Evolutionary conservation across 257 asterid genomes (phyloP).

Genomic region (Schizonepeta tenuifolia): DNA sequence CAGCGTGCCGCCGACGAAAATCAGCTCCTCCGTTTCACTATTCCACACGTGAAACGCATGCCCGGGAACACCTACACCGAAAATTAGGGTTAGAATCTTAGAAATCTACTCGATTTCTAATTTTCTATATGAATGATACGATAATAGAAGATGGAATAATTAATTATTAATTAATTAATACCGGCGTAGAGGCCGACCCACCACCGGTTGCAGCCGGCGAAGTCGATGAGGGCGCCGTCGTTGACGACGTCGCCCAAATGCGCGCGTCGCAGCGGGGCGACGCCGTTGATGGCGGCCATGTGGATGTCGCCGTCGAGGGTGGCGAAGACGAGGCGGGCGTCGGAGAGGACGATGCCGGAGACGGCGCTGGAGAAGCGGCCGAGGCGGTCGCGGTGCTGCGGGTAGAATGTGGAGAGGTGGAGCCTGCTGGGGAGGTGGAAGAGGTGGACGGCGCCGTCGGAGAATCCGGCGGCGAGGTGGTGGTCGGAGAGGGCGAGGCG

Average conservation of each 20-base stretch:
- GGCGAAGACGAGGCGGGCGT: constrained; percentile 59
- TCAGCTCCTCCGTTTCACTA: constrained; percentile 62
- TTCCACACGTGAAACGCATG: constrained; percentile 84
- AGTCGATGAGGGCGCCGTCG: constrained; percentile 83
- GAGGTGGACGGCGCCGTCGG: constrained; percentile 74
- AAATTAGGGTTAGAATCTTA: not conserved
- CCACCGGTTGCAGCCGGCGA: constrained; percentile 74
- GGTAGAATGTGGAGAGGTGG: constrained; percentile 61
- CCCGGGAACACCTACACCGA: constrained; percentile 69
- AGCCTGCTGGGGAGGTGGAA: constrained; percentile 53
- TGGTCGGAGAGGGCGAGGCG: constrained; percentile 74
- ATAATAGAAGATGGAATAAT: not conserved
- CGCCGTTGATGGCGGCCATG: constrained; percentile 45
- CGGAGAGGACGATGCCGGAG: constrained; percentile 63
- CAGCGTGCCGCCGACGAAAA: constrained; percentile 70
- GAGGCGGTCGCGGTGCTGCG: constrained; percentile 66
- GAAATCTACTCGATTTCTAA: not conserved
- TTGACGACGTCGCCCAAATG: constrained; percentile 74
- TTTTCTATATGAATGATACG: not conserved
- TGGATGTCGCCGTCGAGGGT: constrained; percentile 80
- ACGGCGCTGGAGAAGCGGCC: constrained; percentile 73
- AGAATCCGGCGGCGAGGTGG: constrained; percentile 81
- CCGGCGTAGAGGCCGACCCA: constrained; percentile 98
- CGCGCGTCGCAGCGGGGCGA: constrained; percentile 52
- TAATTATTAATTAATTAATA: not conserved